Evolutionary conservation across 2,329 filamentous ascomycete species (phyloP).

Genomic region (Bipolaris oryzae): DNA sequence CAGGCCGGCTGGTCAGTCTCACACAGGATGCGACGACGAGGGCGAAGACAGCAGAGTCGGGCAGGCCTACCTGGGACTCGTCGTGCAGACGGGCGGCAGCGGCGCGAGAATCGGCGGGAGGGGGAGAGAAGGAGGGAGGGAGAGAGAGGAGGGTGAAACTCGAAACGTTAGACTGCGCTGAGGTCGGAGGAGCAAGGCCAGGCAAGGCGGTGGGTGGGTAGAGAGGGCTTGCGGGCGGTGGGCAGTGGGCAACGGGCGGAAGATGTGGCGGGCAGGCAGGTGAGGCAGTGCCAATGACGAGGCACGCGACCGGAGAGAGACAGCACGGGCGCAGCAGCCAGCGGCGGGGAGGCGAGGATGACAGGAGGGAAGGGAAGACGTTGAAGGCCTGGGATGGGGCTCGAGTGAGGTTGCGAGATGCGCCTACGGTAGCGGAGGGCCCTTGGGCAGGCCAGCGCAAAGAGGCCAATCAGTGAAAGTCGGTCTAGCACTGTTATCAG

Average conservation of each 20-base stretch:
- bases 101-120: conserved; percentile 45
- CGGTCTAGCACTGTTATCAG: conserved; percentile 26
- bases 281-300: conserved; percentile 17
- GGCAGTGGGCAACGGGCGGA: conserved; percentile 41
- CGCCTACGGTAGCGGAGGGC: conserved; percentile 20
- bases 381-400: conserved; percentile 8
- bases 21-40: conserved; percentile 24
- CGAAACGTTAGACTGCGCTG: conserved; percentile 43
- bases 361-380: conserved; percentile 15
- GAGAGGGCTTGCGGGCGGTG: conserved; percentile 33
- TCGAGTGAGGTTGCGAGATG: conserved; percentile 29
- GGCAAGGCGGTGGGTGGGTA: background rate
- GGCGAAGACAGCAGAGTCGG: conserved; percentile 27
- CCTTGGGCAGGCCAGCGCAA: conserved; percentile 18
- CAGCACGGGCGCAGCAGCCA: conserved; percentile 31
- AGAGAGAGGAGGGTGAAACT: conserved; percentile 45
- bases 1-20: conserved; percentile 36
- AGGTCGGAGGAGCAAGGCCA: conserved; percentile 23
- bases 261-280: conserved; percentile 26
- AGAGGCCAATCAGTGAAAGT: conserved; percentile 16
- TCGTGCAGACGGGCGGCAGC: conserved; percentile 34
- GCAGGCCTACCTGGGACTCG: conserved; percentile 40
- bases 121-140: too few relatives aligned
- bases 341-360: conserved; percentile 20
- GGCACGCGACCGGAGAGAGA: conserved; percentile 25